phyloP scores from a whole-genome alignment of 441 rosid genomes.

The Daphne laureola region DNA sequence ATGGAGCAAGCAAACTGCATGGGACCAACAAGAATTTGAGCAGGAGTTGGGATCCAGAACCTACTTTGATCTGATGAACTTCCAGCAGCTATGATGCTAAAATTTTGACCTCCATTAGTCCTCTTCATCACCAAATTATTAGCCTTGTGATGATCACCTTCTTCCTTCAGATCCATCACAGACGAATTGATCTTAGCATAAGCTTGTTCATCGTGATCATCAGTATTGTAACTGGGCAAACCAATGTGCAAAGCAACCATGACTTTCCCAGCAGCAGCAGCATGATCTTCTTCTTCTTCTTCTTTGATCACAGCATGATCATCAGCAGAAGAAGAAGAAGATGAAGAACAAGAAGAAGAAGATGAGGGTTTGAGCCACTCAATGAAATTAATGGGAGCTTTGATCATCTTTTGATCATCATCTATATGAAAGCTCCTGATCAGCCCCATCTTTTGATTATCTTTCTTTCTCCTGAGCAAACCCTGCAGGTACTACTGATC shows the following conservation, averaged over 20 bases:
- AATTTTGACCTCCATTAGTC: too few species aligned
- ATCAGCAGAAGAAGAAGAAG: conserved; percentile 18
- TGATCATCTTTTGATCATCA: conserved; percentile 14
- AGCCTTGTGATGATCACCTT: background rate
- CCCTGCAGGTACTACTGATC: conserved; percentile 15
- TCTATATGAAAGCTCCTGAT: conserved; percentile 35
- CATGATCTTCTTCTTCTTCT: conserved; percentile 24
- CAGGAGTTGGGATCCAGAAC: conserved; percentile 91
- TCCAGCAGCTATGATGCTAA: conserved; percentile 20
- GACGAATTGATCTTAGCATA: too few species aligned
- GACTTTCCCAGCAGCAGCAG: conserved; percentile 31
- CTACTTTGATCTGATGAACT: conserved; percentile 40
- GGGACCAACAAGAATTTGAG: conserved; percentile 89
- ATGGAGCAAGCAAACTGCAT: conserved; percentile 86
- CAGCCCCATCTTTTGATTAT: conserved; percentile 59
- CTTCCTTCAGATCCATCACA: conserved; percentile 19
- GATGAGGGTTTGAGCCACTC: conserved; percentile 87
- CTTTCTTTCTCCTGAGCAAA: conserved; percentile 4
- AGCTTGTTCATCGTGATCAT: conserved; percentile 13
- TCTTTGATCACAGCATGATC: conserved; percentile 29
- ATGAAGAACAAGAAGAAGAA: conserved; percentile 21
- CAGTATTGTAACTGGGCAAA: conserved; percentile 38
- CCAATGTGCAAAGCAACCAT: conserved; percentile 82
- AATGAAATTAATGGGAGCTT: conserved; percentile 50
- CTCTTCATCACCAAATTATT: background rate